Conservation (phyloP, 1,284 basidiomycete genomes). For the Peniophora sp. region DNA sequence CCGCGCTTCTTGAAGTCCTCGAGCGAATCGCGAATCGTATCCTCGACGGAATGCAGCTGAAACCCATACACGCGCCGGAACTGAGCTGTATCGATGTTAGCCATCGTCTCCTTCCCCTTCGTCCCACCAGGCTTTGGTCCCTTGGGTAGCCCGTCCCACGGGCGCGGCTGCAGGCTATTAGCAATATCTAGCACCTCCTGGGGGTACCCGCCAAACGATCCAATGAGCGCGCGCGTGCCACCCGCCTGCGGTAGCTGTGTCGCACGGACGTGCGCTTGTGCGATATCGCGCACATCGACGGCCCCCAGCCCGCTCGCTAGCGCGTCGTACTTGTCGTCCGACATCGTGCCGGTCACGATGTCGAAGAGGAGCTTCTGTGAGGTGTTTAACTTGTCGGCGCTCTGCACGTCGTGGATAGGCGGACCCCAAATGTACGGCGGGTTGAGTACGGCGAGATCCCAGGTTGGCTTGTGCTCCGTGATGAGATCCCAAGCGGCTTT, state of each 20-base stretch:
- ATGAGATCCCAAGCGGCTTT: constrained; percentile 51
- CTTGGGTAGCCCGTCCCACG: constrained; percentile 13
- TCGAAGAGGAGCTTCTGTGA: constrained; percentile 28
- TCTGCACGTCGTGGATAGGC: constrained; percentile 39
- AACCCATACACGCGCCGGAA: constrained; percentile 36
- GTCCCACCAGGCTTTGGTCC: constrained; percentile 18
- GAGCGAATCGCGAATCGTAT: constrained; percentile 32
- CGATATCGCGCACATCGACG: constrained; percentile 56
- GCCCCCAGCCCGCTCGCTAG: constrained; percentile 22
- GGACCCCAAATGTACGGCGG: constrained; percentile 33
- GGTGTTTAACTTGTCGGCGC: constrained; percentile 42
- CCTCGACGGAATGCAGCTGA: constrained; percentile 31
- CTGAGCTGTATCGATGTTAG: constrained; percentile 26
- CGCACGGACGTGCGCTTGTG: constrained; percentile 41
- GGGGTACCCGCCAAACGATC: background rate
- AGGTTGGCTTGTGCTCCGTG: constrained; percentile 35
- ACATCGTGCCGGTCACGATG: constrained; percentile 20
- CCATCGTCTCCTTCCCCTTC: constrained; percentile 18
- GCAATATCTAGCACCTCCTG: background rate
- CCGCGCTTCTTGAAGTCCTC: constrained; percentile 31
- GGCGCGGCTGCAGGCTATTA: constrained; percentile 9
- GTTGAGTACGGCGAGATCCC: constrained; percentile 48
- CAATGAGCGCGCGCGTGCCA: constrained; percentile 33
- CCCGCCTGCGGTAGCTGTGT: constrained; percentile 38
- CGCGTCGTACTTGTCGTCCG: constrained; percentile 2